Percentiles rank a stretch among this genome's conserved stretches.
Evolutionary conservation across 768 basidiomycete species (phyloP).

Genomic region (Agrocybe chaxingu): DNA sequence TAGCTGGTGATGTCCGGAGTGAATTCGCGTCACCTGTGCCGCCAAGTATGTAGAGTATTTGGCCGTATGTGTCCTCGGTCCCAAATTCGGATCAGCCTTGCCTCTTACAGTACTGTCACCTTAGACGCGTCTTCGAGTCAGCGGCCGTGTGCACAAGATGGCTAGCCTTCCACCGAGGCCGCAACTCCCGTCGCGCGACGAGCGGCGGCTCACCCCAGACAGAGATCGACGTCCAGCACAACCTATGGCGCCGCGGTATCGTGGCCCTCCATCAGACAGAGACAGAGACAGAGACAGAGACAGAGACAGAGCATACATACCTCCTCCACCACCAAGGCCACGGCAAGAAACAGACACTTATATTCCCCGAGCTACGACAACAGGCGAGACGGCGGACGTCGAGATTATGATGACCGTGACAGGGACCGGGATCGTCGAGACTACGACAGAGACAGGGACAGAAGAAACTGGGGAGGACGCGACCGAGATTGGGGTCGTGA

Average conservation of each 20-base stretch:
- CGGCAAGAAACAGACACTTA: slow-evolving; percentile 28
- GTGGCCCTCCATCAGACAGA: background rate
- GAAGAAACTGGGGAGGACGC: slow-evolving; percentile 6
- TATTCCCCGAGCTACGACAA: slow-evolving; percentile 24
- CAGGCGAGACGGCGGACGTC: slow-evolving; percentile 21
- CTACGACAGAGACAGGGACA: slow-evolving; percentile 15
- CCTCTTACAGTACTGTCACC: background rate
- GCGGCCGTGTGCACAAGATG: slow-evolving; percentile 19
- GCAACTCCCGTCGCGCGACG: slow-evolving; percentile 20
- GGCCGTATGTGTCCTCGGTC: slow-evolving; percentile 7
- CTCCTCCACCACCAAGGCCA: background rate
- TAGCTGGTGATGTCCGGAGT: slow-evolving; percentile 25
- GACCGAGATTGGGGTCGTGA: slow-evolving; percentile 17
- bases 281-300: slow-evolving; percentile 11
- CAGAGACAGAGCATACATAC: slow-evolving; percentile 17
- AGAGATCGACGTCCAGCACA: slow-evolving; percentile 23
- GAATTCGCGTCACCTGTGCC: background rate
- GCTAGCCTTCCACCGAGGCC: slow-evolving; percentile 40
- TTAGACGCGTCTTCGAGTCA: background rate
- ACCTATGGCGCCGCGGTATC: slow-evolving; percentile 18
- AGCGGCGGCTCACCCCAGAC: slow-evolving; percentile 16
- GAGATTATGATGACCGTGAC: slow-evolving; percentile 23
- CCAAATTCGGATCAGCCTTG: background rate
- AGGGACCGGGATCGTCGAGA: slow-evolving; percentile 14
- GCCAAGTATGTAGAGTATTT: slow-evolving; percentile 5